Conservation (phyloP, 2,329 filamentous ascomycete species). For the Cryoendolithus antarcticus region DNA sequence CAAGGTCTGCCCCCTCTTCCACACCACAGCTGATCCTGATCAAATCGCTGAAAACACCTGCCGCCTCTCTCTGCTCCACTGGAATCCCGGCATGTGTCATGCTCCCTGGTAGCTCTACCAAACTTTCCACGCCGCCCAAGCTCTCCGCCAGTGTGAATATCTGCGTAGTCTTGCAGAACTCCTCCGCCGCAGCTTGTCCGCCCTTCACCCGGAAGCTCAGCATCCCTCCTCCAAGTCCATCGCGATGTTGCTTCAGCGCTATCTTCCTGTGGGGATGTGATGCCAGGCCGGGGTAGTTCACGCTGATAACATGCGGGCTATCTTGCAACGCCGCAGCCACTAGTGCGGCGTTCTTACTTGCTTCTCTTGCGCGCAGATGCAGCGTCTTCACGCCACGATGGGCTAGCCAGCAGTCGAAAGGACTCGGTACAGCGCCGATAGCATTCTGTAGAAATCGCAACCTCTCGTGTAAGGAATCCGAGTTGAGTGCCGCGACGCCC, state of each 20-base stretch:
- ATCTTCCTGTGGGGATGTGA: constrained; percentile 80
- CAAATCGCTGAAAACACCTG: constrained; percentile 89
- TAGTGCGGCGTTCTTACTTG: constrained; percentile 64
- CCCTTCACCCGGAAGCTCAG: constrained; percentile 88
- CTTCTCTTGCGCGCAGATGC: constrained; percentile 80
- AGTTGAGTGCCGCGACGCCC: constrained; percentile 94
- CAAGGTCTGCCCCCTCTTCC: constrained; percentile 69
- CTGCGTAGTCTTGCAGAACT: constrained; percentile 79
- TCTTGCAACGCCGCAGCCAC: constrained; percentile 67
- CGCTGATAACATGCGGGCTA: constrained; percentile 69
- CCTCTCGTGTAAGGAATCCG: constrained; percentile 60
- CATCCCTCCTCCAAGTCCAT: constrained; percentile 94
- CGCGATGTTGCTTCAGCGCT: constrained; percentile 79
- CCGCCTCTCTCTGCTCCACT: constrained; percentile 74
- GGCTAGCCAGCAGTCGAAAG: constrained; percentile 96
- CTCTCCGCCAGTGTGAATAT: constrained; percentile 92
- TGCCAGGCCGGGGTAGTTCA: constrained; percentile 89
- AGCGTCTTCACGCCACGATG: constrained; percentile 95
- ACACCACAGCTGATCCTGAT: constrained; percentile 89
- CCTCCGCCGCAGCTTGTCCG: constrained; percentile 71
- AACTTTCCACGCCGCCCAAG: constrained; percentile 79
- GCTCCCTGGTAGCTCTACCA: constrained; percentile 82
- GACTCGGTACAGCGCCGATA: constrained; percentile 84
- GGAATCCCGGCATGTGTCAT: constrained; percentile 99
- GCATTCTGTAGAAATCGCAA: constrained; percentile 93